These are phyloP conservation scores for Pseudogymnoascus sp. DNA, from an alignment of 2,329 filamentous ascomycete genomes.

Conservation along the genomic window DNA sequence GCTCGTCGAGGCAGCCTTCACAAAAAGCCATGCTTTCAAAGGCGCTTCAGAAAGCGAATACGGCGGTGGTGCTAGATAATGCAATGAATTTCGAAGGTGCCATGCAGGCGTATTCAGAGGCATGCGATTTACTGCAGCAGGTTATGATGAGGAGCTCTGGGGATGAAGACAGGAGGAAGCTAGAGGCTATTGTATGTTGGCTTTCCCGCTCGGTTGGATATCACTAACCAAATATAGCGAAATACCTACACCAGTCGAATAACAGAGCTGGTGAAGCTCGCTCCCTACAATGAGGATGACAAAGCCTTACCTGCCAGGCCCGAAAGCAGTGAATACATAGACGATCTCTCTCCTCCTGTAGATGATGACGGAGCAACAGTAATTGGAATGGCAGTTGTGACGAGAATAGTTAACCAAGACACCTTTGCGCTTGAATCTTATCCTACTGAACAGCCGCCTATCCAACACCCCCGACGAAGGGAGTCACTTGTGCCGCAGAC, in stretches of 20 bases:
- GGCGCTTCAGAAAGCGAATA: conserved; percentile 90
- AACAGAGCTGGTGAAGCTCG: conserved; percentile 68
- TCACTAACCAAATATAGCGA: conserved; percentile 46
- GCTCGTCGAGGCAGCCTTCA: conserved; percentile 46
- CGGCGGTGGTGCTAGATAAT: conserved; percentile 91
- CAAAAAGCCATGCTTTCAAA: conserved; percentile 97
- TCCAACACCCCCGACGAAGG: conserved; percentile 27
- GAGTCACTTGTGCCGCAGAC: conserved; percentile 29
- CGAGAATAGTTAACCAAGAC: conserved; percentile 41
- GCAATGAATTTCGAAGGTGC: conserved; percentile 90
- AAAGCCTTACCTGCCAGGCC: conserved; percentile 72
- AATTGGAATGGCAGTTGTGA: conserved; percentile 46
- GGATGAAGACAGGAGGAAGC: conserved; percentile 80
- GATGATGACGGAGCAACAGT: conserved; percentile 40
- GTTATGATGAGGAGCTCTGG: conserved; percentile 80
- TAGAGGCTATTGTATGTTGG: conserved; percentile 80
- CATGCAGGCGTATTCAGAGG: conserved; percentile 82
- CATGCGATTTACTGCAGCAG: conserved; percentile 78
- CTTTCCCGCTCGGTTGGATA: neutral
- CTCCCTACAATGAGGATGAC: conserved; percentile 47
- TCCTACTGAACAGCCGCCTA: conserved; percentile 20
- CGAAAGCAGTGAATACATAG: conserved; percentile 52
- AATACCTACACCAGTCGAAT: conserved; percentile 88
- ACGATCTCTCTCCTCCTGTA: conserved; percentile 29
- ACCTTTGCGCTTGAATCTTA: conserved; percentile 20